Evolutionary conservation across 1,139 yeast species (phyloP).

Genomic region (Saccharomyces hybrid): DNA sequence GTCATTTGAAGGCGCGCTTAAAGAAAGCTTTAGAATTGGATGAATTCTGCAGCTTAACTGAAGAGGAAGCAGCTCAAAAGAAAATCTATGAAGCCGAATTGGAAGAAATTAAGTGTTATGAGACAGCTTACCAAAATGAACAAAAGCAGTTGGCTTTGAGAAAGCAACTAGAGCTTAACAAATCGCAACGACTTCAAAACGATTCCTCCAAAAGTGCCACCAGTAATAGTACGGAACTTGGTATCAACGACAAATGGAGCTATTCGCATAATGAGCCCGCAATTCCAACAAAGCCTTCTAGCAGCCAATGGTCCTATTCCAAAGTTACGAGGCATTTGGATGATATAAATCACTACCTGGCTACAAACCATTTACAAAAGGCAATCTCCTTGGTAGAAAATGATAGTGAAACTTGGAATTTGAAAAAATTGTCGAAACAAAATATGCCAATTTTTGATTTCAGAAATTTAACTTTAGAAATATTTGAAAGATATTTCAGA

Average conservation of each 20-base stretch:
- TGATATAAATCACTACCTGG: slow-evolving; percentile 14
- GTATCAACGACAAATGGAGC: neutral
- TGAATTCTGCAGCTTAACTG: slow-evolving; percentile 45
- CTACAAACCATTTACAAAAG: slow-evolving; percentile 12
- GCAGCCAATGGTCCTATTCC: slow-evolving; percentile 12
- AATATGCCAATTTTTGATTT: slow-evolving; percentile 12
- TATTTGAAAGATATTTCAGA: slow-evolving; percentile 12
- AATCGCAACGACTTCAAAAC: slow-evolving; percentile 11
- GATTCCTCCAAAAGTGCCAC: slow-evolving; percentile 6
- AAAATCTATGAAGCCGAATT: slow-evolving; percentile 23
- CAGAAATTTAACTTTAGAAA: slow-evolving; percentile 10
- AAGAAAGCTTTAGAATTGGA: slow-evolving; percentile 50
- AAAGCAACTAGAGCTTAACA: slow-evolving; percentile 20
- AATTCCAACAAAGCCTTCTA: neutral
- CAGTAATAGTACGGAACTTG: neutral
- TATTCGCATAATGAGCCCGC: neutral
- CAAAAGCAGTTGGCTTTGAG: slow-evolving; percentile 25
- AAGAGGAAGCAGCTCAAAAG: slow-evolving; percentile 30
- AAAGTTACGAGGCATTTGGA: slow-evolving; percentile 19
- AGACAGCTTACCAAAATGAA: slow-evolving; percentile 27
- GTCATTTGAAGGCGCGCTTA: slow-evolving; percentile 57
- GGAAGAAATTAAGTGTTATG: slow-evolving; percentile 22
- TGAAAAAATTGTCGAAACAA: slow-evolving; percentile 7
- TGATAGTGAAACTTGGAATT: slow-evolving; percentile 7
- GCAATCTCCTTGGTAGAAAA: slow-evolving; percentile 15